A percentile compares a stretch with the other conserved stretches of the same genome.
Evolutionary conservation across 768 basidiomycete species (phyloP).

Genomic region (Udeniomyces megalosporus): DNA sequence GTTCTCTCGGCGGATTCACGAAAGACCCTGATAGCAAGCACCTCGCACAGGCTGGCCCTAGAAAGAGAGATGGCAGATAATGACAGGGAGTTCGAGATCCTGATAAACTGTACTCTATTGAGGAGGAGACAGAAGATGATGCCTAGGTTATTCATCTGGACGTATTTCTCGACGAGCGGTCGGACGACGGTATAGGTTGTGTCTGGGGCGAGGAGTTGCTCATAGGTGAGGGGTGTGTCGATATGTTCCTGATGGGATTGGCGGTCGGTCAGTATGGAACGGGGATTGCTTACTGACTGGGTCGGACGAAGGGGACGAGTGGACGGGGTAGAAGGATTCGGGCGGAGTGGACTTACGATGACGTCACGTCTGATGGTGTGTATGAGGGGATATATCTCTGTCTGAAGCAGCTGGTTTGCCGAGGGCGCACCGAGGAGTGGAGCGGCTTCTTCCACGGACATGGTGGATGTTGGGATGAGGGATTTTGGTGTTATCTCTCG

Average conservation of each 20-base stretch:
- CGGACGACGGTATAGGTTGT: constrained; percentile 70
- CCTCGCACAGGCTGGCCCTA: constrained; percentile 71
- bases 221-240: constrained; percentile 64
- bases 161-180: constrained; percentile 77
- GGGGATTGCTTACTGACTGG: background rate
- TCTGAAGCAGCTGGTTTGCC: background rate
- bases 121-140: constrained; percentile 76
- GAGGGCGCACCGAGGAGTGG: constrained; percentile 1
- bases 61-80: constrained; percentile 28
- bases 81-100: constrained; percentile 3
- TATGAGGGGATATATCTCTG: constrained; percentile 44
- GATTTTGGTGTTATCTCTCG: background rate
- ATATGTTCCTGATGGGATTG: constrained; percentile 23
- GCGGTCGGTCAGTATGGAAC: background rate
- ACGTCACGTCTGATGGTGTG: constrained; percentile 47
- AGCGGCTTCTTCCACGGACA: background rate
- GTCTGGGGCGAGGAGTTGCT: constrained; percentile 70
- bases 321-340: background rate
- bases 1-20: constrained; percentile 39
- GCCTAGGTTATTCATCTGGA: constrained; percentile 60
- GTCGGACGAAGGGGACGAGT: too few species aligned
- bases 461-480: background rate
- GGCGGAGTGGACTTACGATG: too few species aligned
- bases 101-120: constrained; percentile 38
- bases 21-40: constrained; percentile 65